Conservation (phyloP, 108 stramenopile species). For the Skeletonema tropicum region DNA sequence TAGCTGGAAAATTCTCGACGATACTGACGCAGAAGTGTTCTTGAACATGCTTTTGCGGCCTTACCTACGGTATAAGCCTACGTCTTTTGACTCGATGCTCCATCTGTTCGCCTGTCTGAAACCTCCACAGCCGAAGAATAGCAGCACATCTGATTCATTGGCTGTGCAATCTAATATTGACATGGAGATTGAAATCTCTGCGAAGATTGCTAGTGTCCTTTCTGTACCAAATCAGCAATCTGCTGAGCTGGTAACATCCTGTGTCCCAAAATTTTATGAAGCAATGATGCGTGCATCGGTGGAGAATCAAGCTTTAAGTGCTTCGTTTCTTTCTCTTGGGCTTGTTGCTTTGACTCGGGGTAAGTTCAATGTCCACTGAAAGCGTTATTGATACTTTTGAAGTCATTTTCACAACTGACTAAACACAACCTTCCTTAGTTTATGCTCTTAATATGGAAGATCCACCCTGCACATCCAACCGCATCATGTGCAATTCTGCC, state of each 20-base stretch:
- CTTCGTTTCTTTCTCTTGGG: constrained; percentile 39
- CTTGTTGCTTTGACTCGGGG: constrained; percentile 36
- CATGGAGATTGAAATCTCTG: constrained; percentile 32
- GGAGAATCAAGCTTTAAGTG: constrained; percentile 14
- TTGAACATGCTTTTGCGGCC: constrained; percentile 61
- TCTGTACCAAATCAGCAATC: constrained; percentile 50
- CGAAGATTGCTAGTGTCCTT: constrained; percentile 28
- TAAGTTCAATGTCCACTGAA: constrained; percentile 2
- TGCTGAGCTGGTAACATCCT: constrained; percentile 18
- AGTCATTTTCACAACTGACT: background rate
- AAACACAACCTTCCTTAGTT: constrained; percentile 6
- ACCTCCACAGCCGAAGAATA: constrained; percentile 14
- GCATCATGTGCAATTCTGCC: background rate
- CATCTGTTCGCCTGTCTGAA: constrained; percentile 37
- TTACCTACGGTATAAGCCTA: constrained; percentile 70
- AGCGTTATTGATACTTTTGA: background rate
- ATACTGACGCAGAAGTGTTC: constrained; percentile 73
- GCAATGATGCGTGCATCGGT: constrained; percentile 16
- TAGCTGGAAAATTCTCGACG: constrained; percentile 61
- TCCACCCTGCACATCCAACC: constrained; percentile 12
- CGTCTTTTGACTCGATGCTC: constrained; percentile 29
- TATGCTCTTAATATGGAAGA: constrained; percentile 22
- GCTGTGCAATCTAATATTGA: background rate
- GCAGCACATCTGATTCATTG: background rate
- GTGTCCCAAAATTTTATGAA: constrained; percentile 44